These are phyloP conservation scores for Hsuehochloa calcarea DNA, from an alignment of 176 grass and related monocot genomes.

Conservation along the genomic window DNA sequence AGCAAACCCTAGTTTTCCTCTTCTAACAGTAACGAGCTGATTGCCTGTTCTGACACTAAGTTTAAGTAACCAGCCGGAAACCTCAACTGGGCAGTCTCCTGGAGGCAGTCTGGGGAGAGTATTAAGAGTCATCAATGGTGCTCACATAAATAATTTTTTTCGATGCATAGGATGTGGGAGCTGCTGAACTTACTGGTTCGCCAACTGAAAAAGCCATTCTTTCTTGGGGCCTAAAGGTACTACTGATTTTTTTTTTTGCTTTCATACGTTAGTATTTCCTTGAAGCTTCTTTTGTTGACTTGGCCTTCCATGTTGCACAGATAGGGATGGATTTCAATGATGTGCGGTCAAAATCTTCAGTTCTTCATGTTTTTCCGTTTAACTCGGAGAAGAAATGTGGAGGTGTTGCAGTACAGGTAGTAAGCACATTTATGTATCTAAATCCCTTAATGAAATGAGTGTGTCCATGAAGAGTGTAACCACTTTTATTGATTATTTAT, in stretches of 20 bases:
- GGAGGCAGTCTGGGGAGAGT: neutral
- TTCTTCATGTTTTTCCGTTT: conserved; percentile 90
- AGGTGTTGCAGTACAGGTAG: conserved; percentile 79
- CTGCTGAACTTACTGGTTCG: conserved; percentile 63
- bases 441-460: neutral
- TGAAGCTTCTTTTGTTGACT: conserved; percentile 1
- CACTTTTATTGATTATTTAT: neutral
- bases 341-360: conserved; percentile 47
- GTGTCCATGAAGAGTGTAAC: neutral
- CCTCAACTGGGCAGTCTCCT: neutral
- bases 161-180: conserved; percentile 60
- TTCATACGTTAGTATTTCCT: conserved; percentile 16
- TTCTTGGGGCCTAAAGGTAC: conserved; percentile 90
- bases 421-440: conserved; percentile 24
- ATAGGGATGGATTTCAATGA: conserved; percentile 78
- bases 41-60: neutral
- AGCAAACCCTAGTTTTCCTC: too few species aligned
- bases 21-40: neutral
- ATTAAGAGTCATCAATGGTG: conserved; percentile 14
- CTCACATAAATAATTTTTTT: conserved; percentile 16
- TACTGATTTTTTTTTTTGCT: conserved; percentile 17
- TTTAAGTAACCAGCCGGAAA: conserved; percentile 11
- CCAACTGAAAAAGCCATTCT: conserved; percentile 98
- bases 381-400: conserved; percentile 97
- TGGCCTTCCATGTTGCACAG: conserved; percentile 45